Conservation (phyloP, 768 basidiomycete genomes). For the Leccinum subtestaceum region DNA sequence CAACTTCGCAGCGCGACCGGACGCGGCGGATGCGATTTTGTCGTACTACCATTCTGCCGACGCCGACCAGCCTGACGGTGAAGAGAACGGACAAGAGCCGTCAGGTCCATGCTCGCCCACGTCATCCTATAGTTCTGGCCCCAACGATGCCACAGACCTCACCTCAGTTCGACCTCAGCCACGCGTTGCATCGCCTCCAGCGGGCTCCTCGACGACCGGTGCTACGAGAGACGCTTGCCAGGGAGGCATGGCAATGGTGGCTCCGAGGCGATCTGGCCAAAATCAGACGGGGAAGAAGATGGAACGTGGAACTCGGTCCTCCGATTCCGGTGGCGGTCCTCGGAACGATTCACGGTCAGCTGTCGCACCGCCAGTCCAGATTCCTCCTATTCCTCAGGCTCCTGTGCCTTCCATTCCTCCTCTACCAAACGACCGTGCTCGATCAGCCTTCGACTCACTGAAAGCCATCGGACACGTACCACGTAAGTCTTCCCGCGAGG, state of each 20-base stretch:
- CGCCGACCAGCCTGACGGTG: constrained; percentile 13
- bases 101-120: constrained; percentile 3
- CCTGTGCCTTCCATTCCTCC: constrained; percentile 34
- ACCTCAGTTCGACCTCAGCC: constrained; percentile 15
- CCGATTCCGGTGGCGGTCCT: constrained; percentile 29
- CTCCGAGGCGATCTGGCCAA: constrained; percentile 22
- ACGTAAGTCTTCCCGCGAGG: constrained; percentile 46
- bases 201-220: constrained; percentile 28
- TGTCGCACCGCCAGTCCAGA: constrained; percentile 71
- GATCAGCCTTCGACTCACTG: constrained; percentile 47
- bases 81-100: constrained; percentile 29
- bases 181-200: constrained; percentile 26
- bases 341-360: constrained; percentile 36
- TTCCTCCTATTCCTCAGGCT: constrained; percentile 33
- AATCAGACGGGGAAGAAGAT: constrained; percentile 26
- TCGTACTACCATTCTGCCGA: constrained; percentile 58
- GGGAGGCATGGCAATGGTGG: constrained; percentile 59
- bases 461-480: constrained; percentile 36
- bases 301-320: constrained; percentile 10
- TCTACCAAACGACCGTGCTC: constrained; percentile 33
- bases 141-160: constrained; percentile 35
- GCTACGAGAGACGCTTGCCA: constrained; percentile 51
- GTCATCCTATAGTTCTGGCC: constrained; percentile 38
- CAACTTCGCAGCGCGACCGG: constrained; percentile 18
- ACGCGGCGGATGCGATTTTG: constrained; percentile 45